Conservation (phyloP, 345 rosid genomes). For the Acer campestre region DNA sequence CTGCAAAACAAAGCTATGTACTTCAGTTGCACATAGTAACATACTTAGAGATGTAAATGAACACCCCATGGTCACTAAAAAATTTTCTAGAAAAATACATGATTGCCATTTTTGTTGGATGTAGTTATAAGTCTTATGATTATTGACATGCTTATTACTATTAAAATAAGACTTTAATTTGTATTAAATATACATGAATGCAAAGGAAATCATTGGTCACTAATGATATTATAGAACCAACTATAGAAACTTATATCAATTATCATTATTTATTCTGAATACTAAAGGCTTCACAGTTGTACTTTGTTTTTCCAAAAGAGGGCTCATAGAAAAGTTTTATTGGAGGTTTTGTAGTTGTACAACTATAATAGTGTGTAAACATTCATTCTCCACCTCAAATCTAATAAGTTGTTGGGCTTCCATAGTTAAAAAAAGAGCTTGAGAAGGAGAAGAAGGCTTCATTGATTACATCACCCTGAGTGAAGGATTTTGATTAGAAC, state of each 20-base stretch:
- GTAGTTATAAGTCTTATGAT: neutral
- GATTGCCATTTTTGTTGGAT: neutral
- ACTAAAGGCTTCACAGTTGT: neutral
- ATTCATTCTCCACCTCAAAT: no score
- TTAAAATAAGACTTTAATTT: neutral
- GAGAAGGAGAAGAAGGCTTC: no score
- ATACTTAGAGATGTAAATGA: slow-evolving; percentile 70
- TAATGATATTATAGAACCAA: neutral
- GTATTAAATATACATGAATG: neutral
- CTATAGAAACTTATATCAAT: neutral
- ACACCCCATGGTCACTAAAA: slow-evolving; percentile 79
- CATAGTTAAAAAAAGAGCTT: no score
- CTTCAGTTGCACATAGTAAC: slow-evolving; percentile 70
- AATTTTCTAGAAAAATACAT: neutral
- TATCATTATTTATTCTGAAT: neutral
- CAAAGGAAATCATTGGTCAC: neutral
- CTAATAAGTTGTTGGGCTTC: no score
- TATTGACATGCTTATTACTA: neutral
- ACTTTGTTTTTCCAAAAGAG: neutral
- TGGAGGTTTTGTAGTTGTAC: no score
- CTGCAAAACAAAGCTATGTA: slow-evolving; percentile 68
- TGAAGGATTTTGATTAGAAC: no score
- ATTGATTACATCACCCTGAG: no score
- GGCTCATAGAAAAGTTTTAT: neutral
- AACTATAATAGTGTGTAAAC: no score